A percentile compares a stretch with the other conserved stretches of the same genome.
Conservation (phyloP, 192 early-diverging fungal species). For the Rhizophlyctis rosea region DNA sequence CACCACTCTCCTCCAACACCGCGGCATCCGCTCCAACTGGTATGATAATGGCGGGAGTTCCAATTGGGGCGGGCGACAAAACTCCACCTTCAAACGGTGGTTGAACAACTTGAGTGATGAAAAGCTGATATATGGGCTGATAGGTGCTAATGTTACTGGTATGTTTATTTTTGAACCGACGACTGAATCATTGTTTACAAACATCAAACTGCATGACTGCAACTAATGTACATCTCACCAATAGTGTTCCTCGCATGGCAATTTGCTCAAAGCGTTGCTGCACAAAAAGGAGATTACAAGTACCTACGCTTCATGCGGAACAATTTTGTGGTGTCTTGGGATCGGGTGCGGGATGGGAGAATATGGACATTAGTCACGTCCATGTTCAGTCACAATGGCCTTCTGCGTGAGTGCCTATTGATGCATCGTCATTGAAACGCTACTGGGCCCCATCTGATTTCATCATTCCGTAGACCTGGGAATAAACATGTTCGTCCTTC, state of each 20-base stretch:
- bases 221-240: neutral
- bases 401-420: constrained; percentile 25
- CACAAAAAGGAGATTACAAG: constrained; percentile 8
- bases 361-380: constrained; percentile 38
- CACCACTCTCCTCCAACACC: too few species aligned
- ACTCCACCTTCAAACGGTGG: too few species aligned
- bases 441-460: neutral
- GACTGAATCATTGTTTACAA: neutral
- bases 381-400: constrained; percentile 32
- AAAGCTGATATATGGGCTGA: constrained; percentile 25
- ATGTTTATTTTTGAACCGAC: neutral
- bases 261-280: constrained; percentile 14
- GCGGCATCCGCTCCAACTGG: too few species aligned
- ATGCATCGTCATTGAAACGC: neutral
- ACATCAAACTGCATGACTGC: neutral
- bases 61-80: too few species aligned
- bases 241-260: constrained; percentile 38
- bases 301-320: constrained; percentile 25
- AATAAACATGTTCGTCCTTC: constrained; percentile 43
- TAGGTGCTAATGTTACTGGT: constrained; percentile 31
- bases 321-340: constrained; percentile 30
- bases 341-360: constrained; percentile 15
- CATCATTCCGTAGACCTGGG: constrained; percentile 1
- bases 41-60: too few species aligned
- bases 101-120: constrained; percentile 2